These are phyloP conservation scores for Blepharisma undulans DNA, from an alignment of 169 alveolate species.

Conservation along the genomic window DNA sequence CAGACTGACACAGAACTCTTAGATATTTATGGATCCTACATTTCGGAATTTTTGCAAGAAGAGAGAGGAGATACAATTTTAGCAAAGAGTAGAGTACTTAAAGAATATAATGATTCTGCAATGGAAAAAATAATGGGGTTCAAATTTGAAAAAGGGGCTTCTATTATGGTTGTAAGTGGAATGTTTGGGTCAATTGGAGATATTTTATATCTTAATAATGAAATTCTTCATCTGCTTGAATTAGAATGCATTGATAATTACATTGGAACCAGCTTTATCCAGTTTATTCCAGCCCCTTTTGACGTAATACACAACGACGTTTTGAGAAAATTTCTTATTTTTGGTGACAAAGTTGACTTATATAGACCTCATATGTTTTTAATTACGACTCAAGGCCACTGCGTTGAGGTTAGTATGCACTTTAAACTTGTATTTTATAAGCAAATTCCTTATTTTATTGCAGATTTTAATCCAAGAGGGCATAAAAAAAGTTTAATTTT, in stretches of 20 bases:
- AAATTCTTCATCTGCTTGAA: neutral
- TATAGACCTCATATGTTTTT: neutral
- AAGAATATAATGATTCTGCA: neutral
- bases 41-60: neutral
- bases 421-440: neutral
- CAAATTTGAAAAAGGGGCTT: neutral
- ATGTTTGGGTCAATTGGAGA: neutral
- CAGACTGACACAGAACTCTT: neutral
- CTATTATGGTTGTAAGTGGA: neutral
- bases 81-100: neutral
- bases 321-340: neutral
- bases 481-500: neutral
- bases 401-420: constrained; percentile 5
- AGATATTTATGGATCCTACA: neutral
- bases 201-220: neutral
- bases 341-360: neutral
- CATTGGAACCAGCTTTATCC: neutral
- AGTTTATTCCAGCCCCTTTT: neutral
- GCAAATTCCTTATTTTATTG: neutral
- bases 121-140: neutral
- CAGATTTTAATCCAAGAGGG: neutral
- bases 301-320: neutral
- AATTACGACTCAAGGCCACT: neutral
- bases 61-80: neutral
- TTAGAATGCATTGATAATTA: neutral